Conservation (phyloP, 2,329 filamentous ascomycete species). For the Alternaria rosae region DNA sequence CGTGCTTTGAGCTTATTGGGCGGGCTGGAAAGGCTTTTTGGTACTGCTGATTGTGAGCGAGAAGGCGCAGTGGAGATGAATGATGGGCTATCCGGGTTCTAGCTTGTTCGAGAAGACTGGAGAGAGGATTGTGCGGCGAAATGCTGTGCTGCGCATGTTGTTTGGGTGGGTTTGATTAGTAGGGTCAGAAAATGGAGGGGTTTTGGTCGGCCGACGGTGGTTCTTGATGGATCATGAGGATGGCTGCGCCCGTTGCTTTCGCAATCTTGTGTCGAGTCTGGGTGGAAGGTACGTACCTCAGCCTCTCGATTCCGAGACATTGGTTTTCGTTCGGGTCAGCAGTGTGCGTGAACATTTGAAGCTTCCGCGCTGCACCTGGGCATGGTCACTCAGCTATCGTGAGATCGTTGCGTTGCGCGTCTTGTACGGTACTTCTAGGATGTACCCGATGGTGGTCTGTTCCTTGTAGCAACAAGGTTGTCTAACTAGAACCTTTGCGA, state of each 20-base stretch:
- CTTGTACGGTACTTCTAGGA: background rate
- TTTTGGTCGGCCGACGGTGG: background rate
- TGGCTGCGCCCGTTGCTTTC: constrained; percentile 3
- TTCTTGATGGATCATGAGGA: background rate
- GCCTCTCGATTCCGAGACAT: background rate
- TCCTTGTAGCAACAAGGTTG: background rate
- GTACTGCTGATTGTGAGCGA: constrained; percentile 6
- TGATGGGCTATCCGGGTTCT: background rate
- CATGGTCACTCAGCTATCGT: background rate
- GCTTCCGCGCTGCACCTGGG: background rate
- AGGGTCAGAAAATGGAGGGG: background rate
- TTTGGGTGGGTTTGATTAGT: background rate
- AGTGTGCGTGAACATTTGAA: background rate
- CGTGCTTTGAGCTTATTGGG: background rate
- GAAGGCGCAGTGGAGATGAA: constrained; percentile 5
- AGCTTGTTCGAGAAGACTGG: background rate
- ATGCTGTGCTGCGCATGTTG: background rate
- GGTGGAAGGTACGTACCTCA: background rate
- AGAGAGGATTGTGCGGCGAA: background rate
- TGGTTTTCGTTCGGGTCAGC: background rate
- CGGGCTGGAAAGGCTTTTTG: background rate
- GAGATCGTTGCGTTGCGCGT: background rate
- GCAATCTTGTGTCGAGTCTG: background rate
- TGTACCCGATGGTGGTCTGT: background rate
- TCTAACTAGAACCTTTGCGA: background rate